Evolutionary conservation across 73 alveolate genomes (phyloP).

Genomic region (Blepharisma stoltei): DNA sequence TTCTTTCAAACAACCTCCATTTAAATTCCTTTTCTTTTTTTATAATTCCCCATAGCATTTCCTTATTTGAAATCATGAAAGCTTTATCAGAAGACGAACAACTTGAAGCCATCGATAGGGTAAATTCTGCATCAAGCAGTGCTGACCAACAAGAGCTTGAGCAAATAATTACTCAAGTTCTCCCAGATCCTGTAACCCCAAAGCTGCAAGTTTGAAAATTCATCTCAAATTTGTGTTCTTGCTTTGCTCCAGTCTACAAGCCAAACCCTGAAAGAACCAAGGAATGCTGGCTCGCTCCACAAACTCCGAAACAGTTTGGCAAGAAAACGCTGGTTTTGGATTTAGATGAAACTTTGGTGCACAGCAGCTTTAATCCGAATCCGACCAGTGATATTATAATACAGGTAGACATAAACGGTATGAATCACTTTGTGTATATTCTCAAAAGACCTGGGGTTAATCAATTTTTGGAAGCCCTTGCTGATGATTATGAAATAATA

Average conservation of each 20-base stretch:
- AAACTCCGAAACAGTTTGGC: neutral
- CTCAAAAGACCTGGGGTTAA: constrained; percentile 57
- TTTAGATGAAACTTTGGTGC: constrained; percentile 37
- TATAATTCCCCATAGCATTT: too few species aligned
- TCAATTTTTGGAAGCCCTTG: constrained; percentile 52
- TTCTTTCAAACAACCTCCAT: too few species aligned
- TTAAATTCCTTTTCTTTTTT: too few species aligned
- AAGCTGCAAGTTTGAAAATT: constrained; percentile 43
- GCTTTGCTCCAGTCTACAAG: constrained; percentile 41
- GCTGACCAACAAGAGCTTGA: too few species aligned
- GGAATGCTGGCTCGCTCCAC: neutral
- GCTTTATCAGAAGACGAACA: too few species aligned
- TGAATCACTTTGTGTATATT: constrained; percentile 16
- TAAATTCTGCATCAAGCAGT: too few species aligned
- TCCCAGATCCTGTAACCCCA: neutral
- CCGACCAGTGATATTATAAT: constrained; percentile 18
- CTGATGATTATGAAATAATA: constrained; percentile 55
- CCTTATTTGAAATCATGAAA: too few species aligned
- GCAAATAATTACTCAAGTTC: too few species aligned
- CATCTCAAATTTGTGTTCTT: constrained; percentile 30
- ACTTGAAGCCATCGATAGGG: too few species aligned
- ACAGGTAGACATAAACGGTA: constrained; percentile 31
- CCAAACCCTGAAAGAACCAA: constrained; percentile 45
- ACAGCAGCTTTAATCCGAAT: constrained; percentile 27
- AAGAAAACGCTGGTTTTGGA: constrained; percentile 31